Evolutionary conservation across 345 rosid species (phyloP), one percentile per base, ranked within the genome.

Genomic region (Erodium maritimum): DNA sequence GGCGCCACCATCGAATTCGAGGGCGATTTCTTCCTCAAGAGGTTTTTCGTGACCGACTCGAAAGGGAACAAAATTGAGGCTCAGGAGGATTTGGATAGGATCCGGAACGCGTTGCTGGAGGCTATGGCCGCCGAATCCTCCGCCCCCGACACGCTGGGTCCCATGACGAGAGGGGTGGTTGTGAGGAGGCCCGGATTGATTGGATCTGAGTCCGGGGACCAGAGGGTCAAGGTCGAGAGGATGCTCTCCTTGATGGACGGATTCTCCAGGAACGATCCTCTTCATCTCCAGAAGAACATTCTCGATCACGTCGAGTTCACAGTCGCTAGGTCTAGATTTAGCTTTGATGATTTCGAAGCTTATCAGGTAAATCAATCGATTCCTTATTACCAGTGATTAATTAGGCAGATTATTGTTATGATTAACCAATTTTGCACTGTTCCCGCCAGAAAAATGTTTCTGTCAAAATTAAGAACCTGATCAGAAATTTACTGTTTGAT

Each of bases 321-420:
- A 1, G 76, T 77, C 58, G 82, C 82, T 16, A 61, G 76, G 56
- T 74, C 82, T 5, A 66, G 77, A 17, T 77, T 71, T 52, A 74
- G 60, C 59, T 77, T 77, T 18, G 82, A 77, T 61, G 79, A 77
- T 62, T 77, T 77, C 64, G 82, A 77, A 71, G 82, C 79, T 71
- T 77, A 77, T 51, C 82, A 74, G 74, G 82, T 71, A 37, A 50
- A 16, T 29, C 14, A 18, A 23, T n/a, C 17, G 9, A 3, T 29
- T 11, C 37, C 37, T 29, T 5, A 29, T 29, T 29, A 29, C 9
- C 8, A 29, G 37, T 29, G 37, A 1, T 29, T 29, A 4, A 29
- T 29, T 4, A 29, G 5, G 37, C 37, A 29, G 9, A 29, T 3
- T 3, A 29, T 0, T 29, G 37, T 29, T 29, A 5, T 29, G 9